Conservation (phyloP, 495 filamentous ascomycete genomes). For the Cercophora newfieldiana region DNA sequence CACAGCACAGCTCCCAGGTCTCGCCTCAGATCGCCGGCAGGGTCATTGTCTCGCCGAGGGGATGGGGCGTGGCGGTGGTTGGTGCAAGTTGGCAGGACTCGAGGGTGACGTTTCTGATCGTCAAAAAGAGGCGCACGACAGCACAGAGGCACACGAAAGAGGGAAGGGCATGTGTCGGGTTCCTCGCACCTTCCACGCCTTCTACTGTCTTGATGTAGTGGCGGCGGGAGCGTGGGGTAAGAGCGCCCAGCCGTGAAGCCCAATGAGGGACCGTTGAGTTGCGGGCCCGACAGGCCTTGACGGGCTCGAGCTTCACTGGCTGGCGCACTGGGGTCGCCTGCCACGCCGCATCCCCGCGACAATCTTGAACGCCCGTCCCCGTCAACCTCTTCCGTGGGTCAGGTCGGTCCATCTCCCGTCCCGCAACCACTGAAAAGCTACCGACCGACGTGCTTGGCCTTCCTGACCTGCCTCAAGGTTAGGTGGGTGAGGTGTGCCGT, state of each 20-base stretch:
- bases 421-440: not conserved
- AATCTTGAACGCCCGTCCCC: not conserved
- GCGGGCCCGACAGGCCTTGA: slow-evolving; percentile 18
- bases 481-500: slow-evolving; percentile 7
- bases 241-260: slow-evolving; percentile 14
- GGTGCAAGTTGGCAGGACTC: not conserved
- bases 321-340: slow-evolving; percentile 1
- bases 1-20: slow-evolving; percentile 7
- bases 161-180: slow-evolving; percentile 20
- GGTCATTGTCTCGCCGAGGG: slow-evolving; percentile 15
- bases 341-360: slow-evolving; percentile 11
- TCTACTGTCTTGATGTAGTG: slow-evolving; percentile 22
- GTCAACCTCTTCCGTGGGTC: not conserved
- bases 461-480: not conserved
- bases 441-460: not conserved
- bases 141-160: slow-evolving; percentile 5
- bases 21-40: slow-evolving; percentile 15
- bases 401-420: not conserved
- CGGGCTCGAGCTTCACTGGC: not conserved
- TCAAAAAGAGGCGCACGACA: slow-evolving; percentile 11
- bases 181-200: slow-evolving; percentile 19
- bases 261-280: slow-evolving; percentile 16
- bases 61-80: slow-evolving; percentile 11
- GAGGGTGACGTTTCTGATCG: slow-evolving; percentile 2
- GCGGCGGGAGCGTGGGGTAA: slow-evolving; percentile 20